Evolutionary conservation across 148 eudicot species (phyloP), one percentile per base, ranked within the genome.

Genomic region (Pouteria glomerata): DNA sequence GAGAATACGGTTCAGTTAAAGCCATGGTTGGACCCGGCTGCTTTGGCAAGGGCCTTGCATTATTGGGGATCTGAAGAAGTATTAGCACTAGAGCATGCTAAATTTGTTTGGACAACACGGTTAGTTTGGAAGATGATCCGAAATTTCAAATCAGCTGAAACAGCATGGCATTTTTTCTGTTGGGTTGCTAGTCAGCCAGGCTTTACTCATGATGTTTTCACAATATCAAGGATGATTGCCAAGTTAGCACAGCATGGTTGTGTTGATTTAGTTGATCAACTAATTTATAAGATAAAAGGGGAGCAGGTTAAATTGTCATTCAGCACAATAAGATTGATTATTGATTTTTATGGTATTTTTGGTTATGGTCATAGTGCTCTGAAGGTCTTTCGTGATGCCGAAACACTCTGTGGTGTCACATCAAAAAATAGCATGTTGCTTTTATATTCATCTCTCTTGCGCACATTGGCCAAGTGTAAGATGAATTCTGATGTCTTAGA

Each of bases 21-120:
- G 79, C 97, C 97, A 16, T 91, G 98, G 98, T 79, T 95, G 75
- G 97, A 88, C 72, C 96, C 97, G 12, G 79, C 76, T 65, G 96
- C 97, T 77, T 86, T 95, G 73, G 93, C 89, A 45, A 82, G 87
- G 79, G 96, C 98, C 42, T 79, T 91, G 83, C 74, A 50, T 31
- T 14, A 80, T 59, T 95, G 98, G 98, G 81, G 73, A 65, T 78
- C 74, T 37, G 88, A 84, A 34, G 96, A 95, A 34, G 88, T 91
- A 64, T 82, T 85, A 33, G 84, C 84, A 30, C 69, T 95, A 35
- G 90, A 95, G 73, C 88, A 82, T 61, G 96, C 98, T 30, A 84
- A 86, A 34, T 61, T 95, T 74, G 78, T 89, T 31, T 95, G 98
- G 98, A 95, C 98, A 8, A 83, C 86, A 51, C 90, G 93, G 35